Base-by-base conservation (phyloP, 2,329 filamentous ascomycete genomes). In the Exophiala alcalophila region DNA sequence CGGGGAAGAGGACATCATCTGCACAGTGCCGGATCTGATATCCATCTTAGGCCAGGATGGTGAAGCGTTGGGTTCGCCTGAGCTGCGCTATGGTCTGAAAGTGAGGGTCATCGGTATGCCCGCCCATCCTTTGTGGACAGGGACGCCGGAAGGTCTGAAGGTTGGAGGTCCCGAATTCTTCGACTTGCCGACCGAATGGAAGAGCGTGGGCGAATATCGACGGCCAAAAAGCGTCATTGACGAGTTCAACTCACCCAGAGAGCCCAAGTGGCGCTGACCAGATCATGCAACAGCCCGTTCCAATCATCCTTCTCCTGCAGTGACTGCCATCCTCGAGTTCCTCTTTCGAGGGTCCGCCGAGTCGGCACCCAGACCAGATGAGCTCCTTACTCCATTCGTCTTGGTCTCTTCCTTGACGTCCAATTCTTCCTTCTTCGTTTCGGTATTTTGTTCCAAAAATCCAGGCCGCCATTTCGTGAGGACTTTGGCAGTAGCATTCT, bases 381-480 rank as follows among this genome's bases (percentile, higher is more conserved):
- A 37, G 27, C 35, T 47, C 12, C 32, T 44, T 18, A 44, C 7
- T 5, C 48, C 44, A 23, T 50, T 50, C 12, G n/a, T 23, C 27
- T 41, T 40, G 4, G 20, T 32, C 30, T 44, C 39, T 10, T 19
- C 19, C 27, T 47, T 36, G 6, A 24, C 16, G 12, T 24, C 14
- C 32, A 10, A 36, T 16, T 43, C 44, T 18, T 54, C 43, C 33
- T 49, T 49, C 35, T 50, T 50, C 14, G 37, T 24, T 11, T 45
- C 40, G 11, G 30, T 32, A 10, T 24, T 27, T 21, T 38, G 40
- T 28, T 56, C 49, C 25, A 54, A 30, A 14, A 53, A 55, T 1
- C 50, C 65, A 1, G 78, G 78, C 40, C 74, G 67, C 73, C 74
- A 81, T 54, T 69, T 76, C 7, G 60, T 61, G 8, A 82, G 64